phyloP scores from a whole-genome alignment of 2,329 filamentous ascomycete genomes.

The Beauveria brongniartii region DNA sequence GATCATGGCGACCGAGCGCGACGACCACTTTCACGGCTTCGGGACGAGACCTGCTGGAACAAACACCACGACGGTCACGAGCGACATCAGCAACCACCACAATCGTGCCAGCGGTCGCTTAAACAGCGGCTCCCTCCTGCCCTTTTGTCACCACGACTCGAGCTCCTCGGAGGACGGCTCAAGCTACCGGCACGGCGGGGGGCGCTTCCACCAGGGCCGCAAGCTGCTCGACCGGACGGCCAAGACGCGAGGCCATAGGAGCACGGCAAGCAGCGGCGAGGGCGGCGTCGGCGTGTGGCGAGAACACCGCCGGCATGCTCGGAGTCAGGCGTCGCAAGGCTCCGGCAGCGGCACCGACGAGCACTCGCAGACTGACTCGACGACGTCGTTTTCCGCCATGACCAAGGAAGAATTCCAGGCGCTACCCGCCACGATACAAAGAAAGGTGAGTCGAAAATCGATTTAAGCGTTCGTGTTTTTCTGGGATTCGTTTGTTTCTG shows the following conservation, averaged over 20 bases:
- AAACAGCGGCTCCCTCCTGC: conserved; percentile 4
- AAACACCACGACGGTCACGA: conserved; percentile 2
- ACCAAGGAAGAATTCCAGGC: conserved; percentile 14
- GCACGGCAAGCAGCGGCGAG: background rate
- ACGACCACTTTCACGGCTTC: background rate
- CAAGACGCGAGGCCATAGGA: background rate
- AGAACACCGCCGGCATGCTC: background rate
- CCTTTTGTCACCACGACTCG: conserved; percentile 1
- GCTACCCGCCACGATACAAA: conserved; percentile 15
- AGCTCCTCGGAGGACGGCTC: conserved; percentile 6
- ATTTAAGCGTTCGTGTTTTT: background rate
- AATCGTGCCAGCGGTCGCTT: background rate
- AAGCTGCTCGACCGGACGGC: conserved; percentile 8
- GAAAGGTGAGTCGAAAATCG: conserved; percentile 14
- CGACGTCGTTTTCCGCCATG: conserved; percentile 4
- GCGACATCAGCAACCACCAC: background rate
- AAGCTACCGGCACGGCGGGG: background rate
- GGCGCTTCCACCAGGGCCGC: background rate
- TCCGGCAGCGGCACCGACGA: conserved; percentile 7
- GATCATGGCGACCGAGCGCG: background rate
- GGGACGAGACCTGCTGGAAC: background rate
- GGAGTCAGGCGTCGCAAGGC: conserved; percentile 1
- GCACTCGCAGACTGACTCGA: background rate
- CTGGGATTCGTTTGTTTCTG: background rate
- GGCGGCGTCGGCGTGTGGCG: background rate